Evolutionary conservation across 1,284 basidiomycete species (phyloP), one percentile per base, ranked within the genome.

Genomic region (Coniferiporia weirii): DNA sequence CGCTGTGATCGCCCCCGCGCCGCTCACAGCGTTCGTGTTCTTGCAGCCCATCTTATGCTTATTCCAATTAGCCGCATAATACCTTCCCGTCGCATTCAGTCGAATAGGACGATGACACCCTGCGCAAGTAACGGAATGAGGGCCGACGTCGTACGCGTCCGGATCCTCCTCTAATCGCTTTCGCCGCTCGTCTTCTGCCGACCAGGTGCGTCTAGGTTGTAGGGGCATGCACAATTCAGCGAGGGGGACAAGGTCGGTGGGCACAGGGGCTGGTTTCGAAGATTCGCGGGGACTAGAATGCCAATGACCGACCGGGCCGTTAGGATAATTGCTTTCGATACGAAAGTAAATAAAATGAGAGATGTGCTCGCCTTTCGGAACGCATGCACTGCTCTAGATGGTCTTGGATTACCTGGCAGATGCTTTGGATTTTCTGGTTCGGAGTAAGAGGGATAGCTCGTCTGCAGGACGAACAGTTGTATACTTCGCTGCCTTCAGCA

Each of bases 11-110:
- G 52, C 51, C 9, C 52, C 57, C 32, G 50, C 52, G 3, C 60
- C 56, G 27, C 54, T 58, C 35, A 38, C 48, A 22, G 56, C 56
- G 35, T 61, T 57, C 12, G 60, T 58, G 19, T 58, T 61, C 52
- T 61, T 61, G 52, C 60, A 61, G 22, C 60, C 60, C 60, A 61
- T 61, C 40, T 61, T 61, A 50, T 61, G 60, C 44, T 61, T 61
- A 32, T 61, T 61, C 60, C 60, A 61, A 34, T 61, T 61, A 22
- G 60, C 60, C 2, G 60, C 60, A 22, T 61, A 61, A 35, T 61
- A 61, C 17, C 60, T 47, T 19, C 60, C 60, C 34, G 60, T 61
- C 13, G 56, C 60, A 44, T 61, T 61, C 19, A 61, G 56, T n/a
- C 60, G 56, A 54, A 61, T 61, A 20, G 60, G 60, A 3, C 60